Evolutionary conservation across 805 yeast species (phyloP).

Genomic region (Wickerhamomyces canadensis): DNA sequence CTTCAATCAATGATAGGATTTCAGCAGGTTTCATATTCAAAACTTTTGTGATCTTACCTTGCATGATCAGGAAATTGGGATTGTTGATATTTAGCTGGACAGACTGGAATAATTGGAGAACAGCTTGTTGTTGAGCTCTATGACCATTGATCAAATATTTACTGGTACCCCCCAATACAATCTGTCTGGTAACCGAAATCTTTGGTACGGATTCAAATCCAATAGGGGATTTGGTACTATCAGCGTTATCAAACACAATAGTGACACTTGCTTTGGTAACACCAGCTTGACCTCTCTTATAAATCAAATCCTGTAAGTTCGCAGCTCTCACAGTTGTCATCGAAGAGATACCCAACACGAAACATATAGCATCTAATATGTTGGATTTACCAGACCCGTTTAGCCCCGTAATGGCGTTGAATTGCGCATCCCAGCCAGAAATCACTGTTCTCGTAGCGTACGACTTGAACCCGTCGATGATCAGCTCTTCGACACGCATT

Average conservation of each 20-base stretch:
- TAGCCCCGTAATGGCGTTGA: slow-evolving; percentile 95
- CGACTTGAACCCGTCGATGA: slow-evolving; percentile 96
- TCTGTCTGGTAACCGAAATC: slow-evolving; percentile 88
- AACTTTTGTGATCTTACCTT: slow-evolving; percentile 96
- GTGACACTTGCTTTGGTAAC: slow-evolving; percentile 96
- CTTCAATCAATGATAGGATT: slow-evolving; percentile 86
- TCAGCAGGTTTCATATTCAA: slow-evolving; percentile 93
- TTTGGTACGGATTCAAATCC: slow-evolving; percentile 75
- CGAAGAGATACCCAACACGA: slow-evolving; percentile 93
- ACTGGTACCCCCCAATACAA: slow-evolving; percentile 85
- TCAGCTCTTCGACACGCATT: slow-evolving; percentile 77
- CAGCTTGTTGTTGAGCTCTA: slow-evolving; percentile 91
- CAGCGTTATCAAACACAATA: slow-evolving; percentile 86
- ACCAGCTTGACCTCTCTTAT: slow-evolving; percentile 97
- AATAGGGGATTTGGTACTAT: slow-evolving; percentile 71
- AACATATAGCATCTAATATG: slow-evolving; percentile 93
- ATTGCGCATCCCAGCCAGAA: slow-evolving; percentile 92
- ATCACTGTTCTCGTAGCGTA: slow-evolving; percentile 96
- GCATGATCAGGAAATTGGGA: slow-evolving; percentile 97
- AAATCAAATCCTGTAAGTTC: slow-evolving; percentile 87
- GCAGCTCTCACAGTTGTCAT: slow-evolving; percentile 95
- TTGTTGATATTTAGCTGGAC: slow-evolving; percentile 95
- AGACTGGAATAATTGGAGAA: slow-evolving; percentile 83
- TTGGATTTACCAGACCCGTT: slow-evolving; percentile 98
- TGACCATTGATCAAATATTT: slow-evolving; percentile 94